Conservation (phyloP, 2,329 filamentous ascomycete genomes). For the Ophiostoma triangulosporum region DNA sequence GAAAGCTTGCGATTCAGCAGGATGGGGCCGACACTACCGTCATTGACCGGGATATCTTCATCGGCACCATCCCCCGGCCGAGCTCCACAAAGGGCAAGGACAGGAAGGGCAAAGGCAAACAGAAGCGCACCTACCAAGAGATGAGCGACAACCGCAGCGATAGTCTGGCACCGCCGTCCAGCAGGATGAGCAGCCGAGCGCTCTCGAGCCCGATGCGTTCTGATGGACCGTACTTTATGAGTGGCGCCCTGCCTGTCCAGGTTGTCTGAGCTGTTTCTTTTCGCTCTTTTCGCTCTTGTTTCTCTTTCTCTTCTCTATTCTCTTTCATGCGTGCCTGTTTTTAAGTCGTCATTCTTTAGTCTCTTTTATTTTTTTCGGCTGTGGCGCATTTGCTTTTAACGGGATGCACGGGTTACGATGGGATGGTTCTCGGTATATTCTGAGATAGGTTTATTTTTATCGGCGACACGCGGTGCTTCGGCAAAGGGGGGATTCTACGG, state of each 20-base stretch:
- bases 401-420: too few relatives aligned
- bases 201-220: slow-evolving; percentile 3
- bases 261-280: not conserved
- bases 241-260: not conserved
- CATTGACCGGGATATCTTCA: slow-evolving; percentile 11
- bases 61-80: slow-evolving; percentile 7
- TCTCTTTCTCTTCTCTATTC: not conserved
- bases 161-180: slow-evolving; percentile 4
- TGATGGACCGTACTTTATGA: not conserved
- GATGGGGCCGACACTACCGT: not conserved
- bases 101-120: slow-evolving; percentile 1
- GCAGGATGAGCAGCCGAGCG: not conserved
- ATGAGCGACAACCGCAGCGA: slow-evolving; percentile 8
- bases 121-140: slow-evolving; percentile 8
- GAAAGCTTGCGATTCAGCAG: slow-evolving; percentile 9
- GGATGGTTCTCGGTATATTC: too few relatives aligned
- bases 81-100: not conserved
- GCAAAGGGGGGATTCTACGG: too few relatives aligned
- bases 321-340: not conserved
- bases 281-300: not conserved
- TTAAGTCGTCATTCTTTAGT: not conserved
- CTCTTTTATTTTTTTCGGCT: not conserved
- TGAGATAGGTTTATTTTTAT: too few relatives aligned
- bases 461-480: too few relatives aligned
- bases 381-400: too few relatives aligned